Percentiles rank a stretch among this genome's conserved stretches.
Conservation (phyloP, 495 filamentous ascomycete genomes). For the Aspergillus mulundensis region DNA sequence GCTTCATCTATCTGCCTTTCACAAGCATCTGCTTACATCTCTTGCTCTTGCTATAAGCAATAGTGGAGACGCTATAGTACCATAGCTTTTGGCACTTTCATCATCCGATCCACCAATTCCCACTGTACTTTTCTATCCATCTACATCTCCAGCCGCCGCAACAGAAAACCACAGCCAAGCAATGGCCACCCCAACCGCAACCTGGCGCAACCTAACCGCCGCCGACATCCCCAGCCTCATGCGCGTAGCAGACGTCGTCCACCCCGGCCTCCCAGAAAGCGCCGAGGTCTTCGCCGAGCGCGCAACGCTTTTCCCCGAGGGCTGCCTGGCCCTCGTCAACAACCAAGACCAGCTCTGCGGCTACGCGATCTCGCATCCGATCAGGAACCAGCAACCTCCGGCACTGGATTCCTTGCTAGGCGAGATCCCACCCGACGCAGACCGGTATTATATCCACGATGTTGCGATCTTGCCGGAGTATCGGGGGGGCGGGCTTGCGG, state of each 20-base stretch:
- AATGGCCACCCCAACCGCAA: background rate
- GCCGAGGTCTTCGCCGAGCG: constrained; percentile 8
- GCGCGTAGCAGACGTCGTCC: background rate
- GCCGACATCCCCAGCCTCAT: constrained; percentile 3
- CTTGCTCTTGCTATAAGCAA: too few relatives aligned
- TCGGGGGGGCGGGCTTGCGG: constrained; percentile 1
- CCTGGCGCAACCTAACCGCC: constrained; percentile 8
- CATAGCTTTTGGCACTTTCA: too few relatives aligned
- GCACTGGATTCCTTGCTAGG: constrained; percentile 3
- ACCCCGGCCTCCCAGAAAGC: constrained; percentile 7
- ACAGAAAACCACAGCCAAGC: too few relatives aligned
- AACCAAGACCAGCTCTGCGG: background rate
- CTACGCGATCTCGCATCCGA: constrained; percentile 11
- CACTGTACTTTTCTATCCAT: too few relatives aligned
- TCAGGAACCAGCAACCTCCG: background rate
- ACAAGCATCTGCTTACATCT: too few relatives aligned
- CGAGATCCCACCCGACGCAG: background rate
- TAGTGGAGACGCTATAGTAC: too few relatives aligned
- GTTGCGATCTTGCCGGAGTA: constrained; percentile 5
- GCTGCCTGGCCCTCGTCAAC: constrained; percentile 4
- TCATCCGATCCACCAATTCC: too few relatives aligned
- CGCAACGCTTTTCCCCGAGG: constrained; percentile 2
- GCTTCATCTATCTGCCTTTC: too few relatives aligned
- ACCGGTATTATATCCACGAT: constrained; percentile 13
- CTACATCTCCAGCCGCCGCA: too few relatives aligned